Evolutionary conservation across 1,284 basidiomycete species (phyloP).

Genomic region (Melampsora americana): DNA sequence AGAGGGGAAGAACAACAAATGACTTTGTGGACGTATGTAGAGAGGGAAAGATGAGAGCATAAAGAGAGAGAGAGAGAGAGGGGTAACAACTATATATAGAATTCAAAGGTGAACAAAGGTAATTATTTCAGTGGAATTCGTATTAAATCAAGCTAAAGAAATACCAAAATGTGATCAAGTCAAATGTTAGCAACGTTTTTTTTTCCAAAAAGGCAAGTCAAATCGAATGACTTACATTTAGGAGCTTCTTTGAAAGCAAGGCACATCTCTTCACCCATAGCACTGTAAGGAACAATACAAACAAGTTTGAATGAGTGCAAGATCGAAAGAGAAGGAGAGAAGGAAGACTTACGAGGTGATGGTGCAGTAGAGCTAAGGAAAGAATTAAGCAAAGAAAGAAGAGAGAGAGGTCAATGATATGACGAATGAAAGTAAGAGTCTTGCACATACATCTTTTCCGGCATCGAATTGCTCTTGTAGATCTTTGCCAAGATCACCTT

Average conservation of each 20-base stretch:
- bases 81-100: no score
- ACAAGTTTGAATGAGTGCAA: not conserved
- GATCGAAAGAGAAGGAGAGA: no score
- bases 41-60: no score
- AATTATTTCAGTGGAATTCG: no score
- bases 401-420: not conserved
- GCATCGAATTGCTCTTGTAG: slow-evolving; percentile 74
- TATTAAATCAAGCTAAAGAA: no score
- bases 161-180: no score
- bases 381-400: not conserved
- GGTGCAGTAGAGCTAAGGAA: slow-evolving; percentile 40
- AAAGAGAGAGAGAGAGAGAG: no score
- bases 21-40: no score
- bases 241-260: slow-evolving; percentile 44
- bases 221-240: slow-evolving; percentile 18
- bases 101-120: no score
- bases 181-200: no score
- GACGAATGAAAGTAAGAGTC: not conserved
- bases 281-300: slow-evolving; percentile 3
- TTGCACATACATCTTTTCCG: slow-evolving; percentile 65
- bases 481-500: slow-evolving; percentile 73
- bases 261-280: slow-evolving; percentile 44
- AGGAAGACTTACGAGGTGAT: slow-evolving; percentile 33
- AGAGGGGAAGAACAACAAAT: no score
- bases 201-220: no score